Evolutionary conservation across 192 early-diverging fungal genomes (phyloP).

Genomic region (Pilobolus umbonatus): DNA sequence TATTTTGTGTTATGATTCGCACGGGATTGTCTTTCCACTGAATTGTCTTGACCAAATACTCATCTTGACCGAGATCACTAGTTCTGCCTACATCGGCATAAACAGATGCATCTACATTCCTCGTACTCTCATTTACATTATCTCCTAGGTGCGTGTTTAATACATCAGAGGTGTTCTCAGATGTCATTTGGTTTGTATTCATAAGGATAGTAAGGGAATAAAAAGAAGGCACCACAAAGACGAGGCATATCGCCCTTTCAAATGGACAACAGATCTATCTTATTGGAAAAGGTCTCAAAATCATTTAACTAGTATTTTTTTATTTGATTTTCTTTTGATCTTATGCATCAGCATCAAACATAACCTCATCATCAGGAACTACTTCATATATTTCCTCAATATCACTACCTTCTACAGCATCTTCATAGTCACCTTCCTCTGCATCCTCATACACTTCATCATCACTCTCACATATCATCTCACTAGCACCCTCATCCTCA

Average conservation of each 20-base stretch:
- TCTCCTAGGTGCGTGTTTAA: no score
- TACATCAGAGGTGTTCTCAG: no score
- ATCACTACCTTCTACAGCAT: conserved; percentile 4
- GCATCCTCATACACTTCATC: conserved; percentile 16
- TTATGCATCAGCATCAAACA: neutral
- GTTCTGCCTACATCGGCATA: no score
- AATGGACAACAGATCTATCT: neutral
- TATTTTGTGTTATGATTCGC: conserved; percentile 85
- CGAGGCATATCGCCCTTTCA: no score
- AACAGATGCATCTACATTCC: no score
- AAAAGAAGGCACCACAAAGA: neutral
- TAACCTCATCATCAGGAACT: conserved; percentile 1
- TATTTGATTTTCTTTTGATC: neutral
- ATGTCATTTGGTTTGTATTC: neutral
- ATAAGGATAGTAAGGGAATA: neutral
- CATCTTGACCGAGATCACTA: conserved; percentile 3
- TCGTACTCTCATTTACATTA: no score
- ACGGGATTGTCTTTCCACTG: conserved; percentile 55
- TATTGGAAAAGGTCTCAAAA: no score
- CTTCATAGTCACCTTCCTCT: conserved; percentile 15
- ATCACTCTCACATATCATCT: neutral
- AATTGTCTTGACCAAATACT: conserved; percentile 74
- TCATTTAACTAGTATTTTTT: neutral
- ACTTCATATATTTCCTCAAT: conserved; percentile 7
- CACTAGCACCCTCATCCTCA: neutral